Evolutionary conservation across 2,329 filamentous ascomycete species (phyloP).

Genomic region (Xylariaceae sp.): DNA sequence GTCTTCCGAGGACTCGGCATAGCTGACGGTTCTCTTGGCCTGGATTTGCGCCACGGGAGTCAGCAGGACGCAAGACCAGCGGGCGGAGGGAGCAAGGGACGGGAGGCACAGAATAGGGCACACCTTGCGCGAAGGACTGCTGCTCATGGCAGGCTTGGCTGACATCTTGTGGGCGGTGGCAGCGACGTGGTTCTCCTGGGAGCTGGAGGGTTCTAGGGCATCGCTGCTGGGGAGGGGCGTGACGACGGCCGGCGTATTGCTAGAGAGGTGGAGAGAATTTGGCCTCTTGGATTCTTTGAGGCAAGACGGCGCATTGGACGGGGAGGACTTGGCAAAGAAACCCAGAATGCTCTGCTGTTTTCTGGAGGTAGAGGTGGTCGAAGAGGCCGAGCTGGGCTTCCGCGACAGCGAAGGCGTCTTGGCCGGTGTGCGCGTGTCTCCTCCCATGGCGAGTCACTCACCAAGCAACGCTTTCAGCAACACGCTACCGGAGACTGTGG

Average conservation of each 20-base stretch:
- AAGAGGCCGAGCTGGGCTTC: constrained; percentile 38
- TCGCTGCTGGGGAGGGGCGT: constrained; percentile 81
- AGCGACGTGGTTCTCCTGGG: constrained; percentile 55
- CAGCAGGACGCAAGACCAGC: not conserved
- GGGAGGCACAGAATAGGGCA: constrained; percentile 8
- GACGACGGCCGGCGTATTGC: constrained; percentile 36
- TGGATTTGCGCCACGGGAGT: constrained; percentile 15
- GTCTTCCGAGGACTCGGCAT: constrained; percentile 78
- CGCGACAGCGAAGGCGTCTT: constrained; percentile 34
- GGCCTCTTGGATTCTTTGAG: constrained; percentile 42
- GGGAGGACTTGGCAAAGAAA: constrained; percentile 63
- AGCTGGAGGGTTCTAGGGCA: constrained; percentile 57
- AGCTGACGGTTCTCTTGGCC: constrained; percentile 59
- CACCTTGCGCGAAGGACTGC: constrained; percentile 78
- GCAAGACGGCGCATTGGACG: constrained; percentile 26
- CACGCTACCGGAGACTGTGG: too few relatives aligned
- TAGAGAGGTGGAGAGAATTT: constrained; percentile 32
- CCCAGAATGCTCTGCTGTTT: constrained; percentile 70
- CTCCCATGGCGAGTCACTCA: constrained; percentile 17
- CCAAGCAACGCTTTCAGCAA: too few relatives aligned
- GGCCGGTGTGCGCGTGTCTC: constrained; percentile 21
- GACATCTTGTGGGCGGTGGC: constrained; percentile 25
- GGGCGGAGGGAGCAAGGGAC: not conserved
- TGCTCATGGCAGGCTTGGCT: constrained; percentile 36
- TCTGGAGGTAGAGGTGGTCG: constrained; percentile 43